Evolutionary conservation across 2,329 filamentous ascomycete species (phyloP).

Genomic region (Juglanconis oblonga): DNA sequence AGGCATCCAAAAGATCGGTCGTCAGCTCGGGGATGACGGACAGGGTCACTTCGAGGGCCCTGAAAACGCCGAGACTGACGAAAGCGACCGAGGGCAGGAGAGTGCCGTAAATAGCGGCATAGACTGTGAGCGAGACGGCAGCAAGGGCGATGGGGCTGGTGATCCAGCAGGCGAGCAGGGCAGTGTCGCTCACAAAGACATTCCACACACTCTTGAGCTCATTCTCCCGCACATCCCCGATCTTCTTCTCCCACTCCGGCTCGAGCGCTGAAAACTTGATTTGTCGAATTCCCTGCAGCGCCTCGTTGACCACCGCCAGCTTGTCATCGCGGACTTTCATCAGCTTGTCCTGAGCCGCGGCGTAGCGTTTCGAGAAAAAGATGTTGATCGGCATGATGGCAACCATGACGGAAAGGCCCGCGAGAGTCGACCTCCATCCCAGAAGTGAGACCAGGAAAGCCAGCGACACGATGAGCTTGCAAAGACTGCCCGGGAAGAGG

Average conservation of each 20-base stretch:
- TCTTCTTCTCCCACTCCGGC: slow-evolving; percentile 69
- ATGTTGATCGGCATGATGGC: slow-evolving; percentile 68
- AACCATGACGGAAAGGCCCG: slow-evolving; percentile 63
- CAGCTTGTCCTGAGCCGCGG: slow-evolving; percentile 61
- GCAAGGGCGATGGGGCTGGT: slow-evolving; percentile 71
- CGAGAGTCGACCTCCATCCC: slow-evolving; percentile 66
- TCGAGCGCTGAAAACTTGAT: slow-evolving; percentile 83
- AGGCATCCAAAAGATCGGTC: slow-evolving; percentile 67
- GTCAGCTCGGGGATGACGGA: slow-evolving; percentile 71
- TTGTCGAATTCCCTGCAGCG: slow-evolving; percentile 74
- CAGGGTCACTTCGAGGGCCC: slow-evolving; percentile 68
- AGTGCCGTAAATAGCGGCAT: slow-evolving; percentile 60
- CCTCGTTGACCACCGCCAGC: slow-evolving; percentile 72
- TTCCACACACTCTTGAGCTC: slow-evolving; percentile 67
- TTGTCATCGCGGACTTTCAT: slow-evolving; percentile 78
- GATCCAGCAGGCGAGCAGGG: slow-evolving; percentile 67
- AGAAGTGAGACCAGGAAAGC: slow-evolving; percentile 66
- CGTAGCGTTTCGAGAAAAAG: slow-evolving; percentile 62
- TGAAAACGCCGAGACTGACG: slow-evolving; percentile 73
- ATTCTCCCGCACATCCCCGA: slow-evolving; percentile 60
- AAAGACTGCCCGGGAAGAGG: slow-evolving; percentile 58
- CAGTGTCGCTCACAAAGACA: slow-evolving; percentile 62
- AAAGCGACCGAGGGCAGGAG: slow-evolving; percentile 74
- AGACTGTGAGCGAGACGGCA: slow-evolving; percentile 66
- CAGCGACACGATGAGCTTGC: slow-evolving; percentile 65